Conservation (phyloP, 2,329 filamentous ascomycete species). For the Nigrospora sphaerica region DNA sequence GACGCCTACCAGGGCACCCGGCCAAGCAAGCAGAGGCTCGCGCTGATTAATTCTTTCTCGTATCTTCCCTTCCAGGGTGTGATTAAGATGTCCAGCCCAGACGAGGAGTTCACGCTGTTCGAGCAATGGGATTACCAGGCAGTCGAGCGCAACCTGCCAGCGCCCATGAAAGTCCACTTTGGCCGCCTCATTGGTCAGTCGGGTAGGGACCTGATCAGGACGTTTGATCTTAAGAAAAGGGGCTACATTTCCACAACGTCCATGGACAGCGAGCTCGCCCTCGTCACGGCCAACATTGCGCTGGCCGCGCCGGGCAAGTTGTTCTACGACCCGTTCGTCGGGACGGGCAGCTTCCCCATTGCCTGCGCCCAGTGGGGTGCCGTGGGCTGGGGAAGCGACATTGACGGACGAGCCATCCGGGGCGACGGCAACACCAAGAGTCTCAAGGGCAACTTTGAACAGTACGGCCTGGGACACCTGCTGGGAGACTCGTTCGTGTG, state of each 20-base stretch:
- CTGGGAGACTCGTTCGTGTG: conserved; percentile 77
- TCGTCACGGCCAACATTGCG: conserved; percentile 88
- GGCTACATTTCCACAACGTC: conserved; percentile 92
- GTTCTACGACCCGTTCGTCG: conserved; percentile 92
- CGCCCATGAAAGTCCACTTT: conserved; percentile 59
- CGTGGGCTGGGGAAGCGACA: conserved; percentile 77
- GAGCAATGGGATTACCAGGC: conserved; percentile 67
- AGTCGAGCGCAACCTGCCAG: conserved; percentile 36
- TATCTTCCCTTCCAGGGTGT: conserved; percentile 74
- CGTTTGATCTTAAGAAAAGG: conserved; percentile 87
- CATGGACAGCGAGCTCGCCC: conserved; percentile 91
- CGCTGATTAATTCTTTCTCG: conserved; percentile 73
- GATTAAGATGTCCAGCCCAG: conserved; percentile 68
- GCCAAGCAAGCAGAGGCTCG: conserved; percentile 52
- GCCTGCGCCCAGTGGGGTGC: conserved; percentile 89
- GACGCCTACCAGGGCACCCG: conserved; percentile 77
- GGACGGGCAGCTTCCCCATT: conserved; percentile 87
- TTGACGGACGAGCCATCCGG: conserved; percentile 83
- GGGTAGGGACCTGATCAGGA: conserved; percentile 59
- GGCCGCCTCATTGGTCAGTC: conserved; percentile 64
- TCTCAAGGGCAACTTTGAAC: conserved; percentile 66
- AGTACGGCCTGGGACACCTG: conserved; percentile 62
- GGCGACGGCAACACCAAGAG: conserved; percentile 54
- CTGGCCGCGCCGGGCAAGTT: conserved; percentile 75
- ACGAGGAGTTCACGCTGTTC: conserved; percentile 71